A percentile compares a stretch with the other conserved stretches of the same genome.
These are phyloP conservation scores for Mediolabrus comicus DNA, from an alignment of 108 stramenopile genomes.

Conservation along the genomic window DNA sequence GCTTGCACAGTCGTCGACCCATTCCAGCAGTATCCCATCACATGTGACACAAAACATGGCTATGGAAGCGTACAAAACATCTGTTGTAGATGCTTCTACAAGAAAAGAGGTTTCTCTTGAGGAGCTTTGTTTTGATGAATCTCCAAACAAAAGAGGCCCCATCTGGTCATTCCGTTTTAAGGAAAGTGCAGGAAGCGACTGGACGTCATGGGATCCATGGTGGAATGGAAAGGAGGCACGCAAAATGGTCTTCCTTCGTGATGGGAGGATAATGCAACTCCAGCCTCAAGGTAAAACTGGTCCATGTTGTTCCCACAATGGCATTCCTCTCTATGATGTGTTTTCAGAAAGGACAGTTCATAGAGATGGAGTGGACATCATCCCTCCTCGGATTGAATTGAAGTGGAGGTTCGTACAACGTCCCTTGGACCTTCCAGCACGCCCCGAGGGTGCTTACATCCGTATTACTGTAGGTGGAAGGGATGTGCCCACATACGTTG, in stretches of 20 bases:
- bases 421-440: conserved; percentile 65
- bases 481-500: conserved; percentile 78
- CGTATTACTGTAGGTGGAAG: conserved; percentile 71
- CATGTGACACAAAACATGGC: conserved; percentile 11
- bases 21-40: neutral
- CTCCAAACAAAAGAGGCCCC: conserved; percentile 36
- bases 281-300: conserved; percentile 13
- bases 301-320: conserved; percentile 12
- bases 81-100: conserved; percentile 44
- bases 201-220: conserved; percentile 74
- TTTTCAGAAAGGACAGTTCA: conserved; percentile 37
- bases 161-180: conserved; percentile 82
- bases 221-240: conserved; percentile 56
- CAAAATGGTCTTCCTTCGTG: conserved; percentile 73
- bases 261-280: conserved; percentile 53
- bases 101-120: conserved; percentile 46
- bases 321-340: conserved; percentile 36
- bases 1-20: conserved; percentile 3
- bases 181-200: conserved; percentile 72
- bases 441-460: conserved; percentile 70
- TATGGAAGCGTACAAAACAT: conserved; percentile 54
- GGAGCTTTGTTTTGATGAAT: conserved; percentile 64
- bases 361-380: conserved; percentile 29
- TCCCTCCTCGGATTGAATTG: conserved; percentile 51
- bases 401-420: conserved; percentile 67